Evolutionary conservation across 2,329 filamentous ascomycete genomes (phyloP).

Genomic region (Diaporthe sp.): DNA sequence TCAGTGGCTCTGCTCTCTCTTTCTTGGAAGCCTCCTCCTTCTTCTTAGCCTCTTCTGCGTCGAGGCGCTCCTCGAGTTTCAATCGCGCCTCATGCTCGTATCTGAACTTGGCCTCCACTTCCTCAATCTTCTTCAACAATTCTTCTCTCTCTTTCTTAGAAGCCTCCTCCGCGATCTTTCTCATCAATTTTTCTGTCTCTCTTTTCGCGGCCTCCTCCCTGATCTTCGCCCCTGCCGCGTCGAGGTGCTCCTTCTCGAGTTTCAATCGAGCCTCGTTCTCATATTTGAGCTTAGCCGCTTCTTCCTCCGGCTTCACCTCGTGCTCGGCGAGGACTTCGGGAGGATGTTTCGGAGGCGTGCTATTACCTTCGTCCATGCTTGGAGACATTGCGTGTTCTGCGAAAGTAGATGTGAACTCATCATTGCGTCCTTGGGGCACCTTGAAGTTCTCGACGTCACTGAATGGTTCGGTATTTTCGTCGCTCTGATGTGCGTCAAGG

Average conservation of each 20-base stretch:
- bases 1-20: conserved; percentile 54
- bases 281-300: too few species aligned
- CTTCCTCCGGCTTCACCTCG: background rate
- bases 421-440: background rate
- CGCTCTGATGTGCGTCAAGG: background rate
- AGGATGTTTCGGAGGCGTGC: background rate
- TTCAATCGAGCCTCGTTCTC: too few species aligned
- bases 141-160: too few species aligned
- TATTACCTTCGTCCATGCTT: background rate
- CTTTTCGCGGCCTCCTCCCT: background rate
- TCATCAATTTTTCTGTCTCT: background rate
- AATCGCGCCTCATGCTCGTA: conserved; percentile 44
- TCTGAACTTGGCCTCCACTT: conserved; percentile 53
- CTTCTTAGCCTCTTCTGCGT: conserved; percentile 55
- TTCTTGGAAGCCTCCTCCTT: conserved; percentile 53
- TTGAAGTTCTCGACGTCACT: background rate
- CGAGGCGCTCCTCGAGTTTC: conserved; percentile 60
- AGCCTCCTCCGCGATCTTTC: background rate
- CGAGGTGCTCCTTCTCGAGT: too few species aligned
- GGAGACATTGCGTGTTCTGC: background rate
- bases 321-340: background rate
- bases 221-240: background rate
- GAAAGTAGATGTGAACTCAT: background rate
- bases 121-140: conserved; percentile 50
- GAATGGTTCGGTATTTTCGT: background rate